Evolutionary conservation across 257 asterid genomes (phyloP), one percentile per base, ranked within the genome.

Genomic region (Handroanthus guayacan): DNA sequence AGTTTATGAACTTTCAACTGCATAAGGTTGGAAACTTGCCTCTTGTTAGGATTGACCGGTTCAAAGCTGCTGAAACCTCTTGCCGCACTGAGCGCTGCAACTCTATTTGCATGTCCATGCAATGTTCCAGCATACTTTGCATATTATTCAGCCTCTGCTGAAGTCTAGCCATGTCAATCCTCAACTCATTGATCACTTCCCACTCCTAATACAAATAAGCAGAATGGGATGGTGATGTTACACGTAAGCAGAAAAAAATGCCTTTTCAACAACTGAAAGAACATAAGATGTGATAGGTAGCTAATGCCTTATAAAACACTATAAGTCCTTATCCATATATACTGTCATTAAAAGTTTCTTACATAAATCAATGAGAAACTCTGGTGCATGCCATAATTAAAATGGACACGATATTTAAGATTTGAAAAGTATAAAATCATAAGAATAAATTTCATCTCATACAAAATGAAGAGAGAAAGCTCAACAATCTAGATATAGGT

Each of bases 31-130:
- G 18, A 61, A 69, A 62, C 82, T 72, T 70, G 66, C 85, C 81
- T 78, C 51, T 74, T 16, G 82, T 75, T 44, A 72, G 72, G 83
- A 78, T 13, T 45, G 93, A 61, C 37, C 96, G 82, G 80, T 91
- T 92, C 74, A 92, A 82, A 36, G 97, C 98, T 25, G 99, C 99
- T 36, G 96, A 92, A 80, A 95, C 97, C 80, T 93, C 98, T 86
- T 93, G 97, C 52, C 87, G 84, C 36, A 95, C 89, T 0, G 93
- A 84, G 0, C 96, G 92, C 72, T 93, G 99, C 87, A 95, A 76
- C 80, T 95, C 98, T 57, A 91, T 84, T 77, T 95, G 98, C 96
- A 95, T 88, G 67, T 93, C 97, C 94, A 91, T 86, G 91, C 99
- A 95, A 20, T 92, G 86, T 83, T 95, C 98, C 25, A 95, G 89